phyloP scores from a whole-genome alignment of 1,284 basidiomycete genomes.

The Trichosporon ovoides region DNA sequence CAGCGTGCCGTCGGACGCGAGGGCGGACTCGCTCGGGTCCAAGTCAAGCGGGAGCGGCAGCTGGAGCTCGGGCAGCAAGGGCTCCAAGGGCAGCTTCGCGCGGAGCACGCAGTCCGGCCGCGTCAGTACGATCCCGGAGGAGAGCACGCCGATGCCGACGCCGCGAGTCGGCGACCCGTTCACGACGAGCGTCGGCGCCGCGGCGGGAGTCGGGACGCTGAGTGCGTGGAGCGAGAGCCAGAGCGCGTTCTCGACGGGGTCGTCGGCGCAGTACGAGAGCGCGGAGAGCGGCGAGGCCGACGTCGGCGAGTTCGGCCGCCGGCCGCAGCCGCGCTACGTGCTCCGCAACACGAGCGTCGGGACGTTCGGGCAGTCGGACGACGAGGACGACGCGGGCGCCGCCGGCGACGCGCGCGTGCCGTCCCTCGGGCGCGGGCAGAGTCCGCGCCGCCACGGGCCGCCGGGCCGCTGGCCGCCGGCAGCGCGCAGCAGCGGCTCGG shows the following conservation, averaged over 20 bases:
- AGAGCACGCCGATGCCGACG: conserved; percentile 1
- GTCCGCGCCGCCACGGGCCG: background rate
- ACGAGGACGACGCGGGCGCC: background rate
- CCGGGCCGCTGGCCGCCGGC: background rate
- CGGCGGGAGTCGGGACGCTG: background rate
- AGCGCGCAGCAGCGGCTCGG: background rate
- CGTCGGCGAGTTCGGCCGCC: conserved; percentile 15
- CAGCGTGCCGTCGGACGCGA: background rate
- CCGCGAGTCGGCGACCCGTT: background rate
- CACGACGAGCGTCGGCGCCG: background rate
- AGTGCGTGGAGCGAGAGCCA: background rate
- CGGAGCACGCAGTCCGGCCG: conserved; percentile 8
- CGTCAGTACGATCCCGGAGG: conserved; percentile 14
- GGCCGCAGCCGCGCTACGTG: background rate
- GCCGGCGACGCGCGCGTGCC: background rate
- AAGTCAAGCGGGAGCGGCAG: conserved; percentile 2
- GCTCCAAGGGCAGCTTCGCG: conserved; percentile 6
- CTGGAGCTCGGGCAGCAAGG: conserved; percentile 11
- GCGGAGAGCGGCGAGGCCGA: conserved; percentile 11
- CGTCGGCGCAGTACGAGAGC: conserved; percentile 12
- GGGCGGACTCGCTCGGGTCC: conserved; percentile 3
- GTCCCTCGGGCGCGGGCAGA: background rate
- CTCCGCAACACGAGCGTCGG: conserved; percentile 16
- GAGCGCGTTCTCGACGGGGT: background rate
- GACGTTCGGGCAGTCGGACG: conserved; percentile 15